These are phyloP conservation scores for Pythium chondricola DNA, from an alignment of 352 stramenopile species.

Conservation along the genomic window DNA sequence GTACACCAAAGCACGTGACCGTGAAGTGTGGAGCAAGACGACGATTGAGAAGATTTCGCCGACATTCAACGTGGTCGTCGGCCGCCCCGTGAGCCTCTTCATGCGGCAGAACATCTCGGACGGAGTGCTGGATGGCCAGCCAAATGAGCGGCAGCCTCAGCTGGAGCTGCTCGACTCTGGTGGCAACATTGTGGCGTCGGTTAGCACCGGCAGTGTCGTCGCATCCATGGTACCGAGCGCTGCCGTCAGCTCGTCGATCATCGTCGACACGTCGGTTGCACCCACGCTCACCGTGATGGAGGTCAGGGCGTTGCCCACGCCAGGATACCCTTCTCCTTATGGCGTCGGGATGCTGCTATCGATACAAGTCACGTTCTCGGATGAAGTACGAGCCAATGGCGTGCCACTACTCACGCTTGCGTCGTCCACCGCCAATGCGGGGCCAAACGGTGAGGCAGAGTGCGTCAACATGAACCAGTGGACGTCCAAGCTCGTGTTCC, in stretches of 20 bases:
- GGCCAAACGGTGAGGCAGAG: constrained; percentile 40
- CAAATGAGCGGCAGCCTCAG: constrained; percentile 60
- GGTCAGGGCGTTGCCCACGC: constrained; percentile 34
- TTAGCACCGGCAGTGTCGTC: constrained; percentile 38
- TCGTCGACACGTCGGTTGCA: constrained; percentile 53
- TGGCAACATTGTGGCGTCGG: constrained; percentile 51
- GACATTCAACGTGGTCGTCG: constrained; percentile 53
- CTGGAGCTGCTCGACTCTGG: constrained; percentile 58
- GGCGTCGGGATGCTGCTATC: constrained; percentile 54
- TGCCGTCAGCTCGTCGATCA: constrained; percentile 45
- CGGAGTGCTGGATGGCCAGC: constrained; percentile 70
- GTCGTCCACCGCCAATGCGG: constrained; percentile 29
- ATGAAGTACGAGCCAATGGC: constrained; percentile 61
- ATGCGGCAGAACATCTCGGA: constrained; percentile 51
- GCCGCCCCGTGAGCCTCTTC: constrained; percentile 36
- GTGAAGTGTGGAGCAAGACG: constrained; percentile 37
- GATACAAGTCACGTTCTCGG: constrained; percentile 70
- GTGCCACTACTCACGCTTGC: constrained; percentile 45
- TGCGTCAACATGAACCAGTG: constrained; percentile 52
- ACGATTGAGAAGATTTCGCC: constrained; percentile 48
- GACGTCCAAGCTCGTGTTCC: constrained; percentile 50
- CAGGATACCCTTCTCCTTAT: constrained; percentile 43
- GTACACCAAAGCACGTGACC: constrained; percentile 38
- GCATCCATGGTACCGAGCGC: constrained; percentile 60
- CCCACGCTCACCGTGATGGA: constrained; percentile 37